Percentiles rank a stretch among this genome's conserved stretches.
phyloP scores from a whole-genome alignment of 306 rosid genomes.

The Vigna mungo region DNA sequence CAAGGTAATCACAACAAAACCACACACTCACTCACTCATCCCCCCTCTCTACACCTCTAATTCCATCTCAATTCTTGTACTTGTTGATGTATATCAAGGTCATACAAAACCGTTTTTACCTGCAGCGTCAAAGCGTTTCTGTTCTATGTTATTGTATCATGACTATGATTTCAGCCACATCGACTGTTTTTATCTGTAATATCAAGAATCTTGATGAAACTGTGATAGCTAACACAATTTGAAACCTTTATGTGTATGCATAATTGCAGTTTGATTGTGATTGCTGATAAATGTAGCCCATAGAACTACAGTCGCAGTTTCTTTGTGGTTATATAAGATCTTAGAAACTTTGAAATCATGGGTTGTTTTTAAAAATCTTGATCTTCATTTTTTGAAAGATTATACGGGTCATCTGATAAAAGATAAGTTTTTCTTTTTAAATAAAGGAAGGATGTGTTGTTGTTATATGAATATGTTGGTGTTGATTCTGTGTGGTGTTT shows the following conservation, averaged over 20 bases:
- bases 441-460: not conserved
- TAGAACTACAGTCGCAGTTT: not conserved
- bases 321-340: no score
- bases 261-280: not conserved
- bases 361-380: not conserved
- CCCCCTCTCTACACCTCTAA: not conserved
- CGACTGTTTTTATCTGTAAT: not conserved
- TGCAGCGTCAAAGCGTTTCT: not conserved
- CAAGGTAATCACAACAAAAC: slow-evolving; percentile 51
- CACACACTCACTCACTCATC: not conserved
- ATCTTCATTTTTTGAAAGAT: no score
- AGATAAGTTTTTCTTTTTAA: not conserved
- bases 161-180: not conserved
- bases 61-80: not conserved
- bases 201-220: not conserved
- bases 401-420: not conserved
- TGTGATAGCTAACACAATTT: not conserved
- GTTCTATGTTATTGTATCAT: not conserved
- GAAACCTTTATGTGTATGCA: not conserved
- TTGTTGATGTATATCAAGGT: not conserved
- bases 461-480: not conserved
- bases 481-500: not conserved
- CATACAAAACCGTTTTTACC: not conserved
- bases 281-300: not conserved
- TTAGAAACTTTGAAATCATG: no score